Conservation (phyloP, 768 basidiomycete genomes). For the Kwoniella newhampshirensis region DNA sequence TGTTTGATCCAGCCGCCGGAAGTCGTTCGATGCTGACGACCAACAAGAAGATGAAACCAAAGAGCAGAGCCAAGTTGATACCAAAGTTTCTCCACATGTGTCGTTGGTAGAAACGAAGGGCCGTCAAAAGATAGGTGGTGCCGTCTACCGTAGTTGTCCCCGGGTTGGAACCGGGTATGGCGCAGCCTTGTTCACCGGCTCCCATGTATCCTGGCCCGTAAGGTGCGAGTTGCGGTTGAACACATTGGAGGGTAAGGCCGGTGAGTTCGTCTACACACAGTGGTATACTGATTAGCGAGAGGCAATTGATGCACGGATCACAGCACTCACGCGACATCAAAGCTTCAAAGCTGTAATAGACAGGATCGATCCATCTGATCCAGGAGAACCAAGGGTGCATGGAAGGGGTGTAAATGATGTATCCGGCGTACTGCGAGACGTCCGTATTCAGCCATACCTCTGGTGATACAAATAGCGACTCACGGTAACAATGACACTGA, state of each 20-base stretch:
- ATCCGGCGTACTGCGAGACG: conserved; percentile 26
- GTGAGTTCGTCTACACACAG: conserved; percentile 24
- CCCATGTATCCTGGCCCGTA: conserved; percentile 31
- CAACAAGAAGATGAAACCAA: conserved; percentile 45
- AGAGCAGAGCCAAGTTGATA: conserved; percentile 34
- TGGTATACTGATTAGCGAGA: conserved; percentile 2
- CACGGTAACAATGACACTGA: conserved; percentile 43
- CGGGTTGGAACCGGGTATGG: conserved; percentile 35
- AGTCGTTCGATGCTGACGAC: conserved; percentile 46
- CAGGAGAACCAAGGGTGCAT: conserved; percentile 52
- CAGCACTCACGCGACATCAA: conserved; percentile 28
- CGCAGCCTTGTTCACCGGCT: conserved; percentile 29
- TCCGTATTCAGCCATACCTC: not conserved
- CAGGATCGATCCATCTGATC: conserved; percentile 49
- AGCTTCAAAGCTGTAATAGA: conserved; percentile 48
- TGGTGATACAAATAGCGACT: conserved; percentile 4
- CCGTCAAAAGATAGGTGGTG: conserved; percentile 35
- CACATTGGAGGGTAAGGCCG: conserved; percentile 33
- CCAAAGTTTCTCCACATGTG: conserved; percentile 54
- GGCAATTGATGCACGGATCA: no score
- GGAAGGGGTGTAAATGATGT: conserved; percentile 42
- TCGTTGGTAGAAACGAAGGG: conserved; percentile 36
- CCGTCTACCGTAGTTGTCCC: conserved; percentile 33
- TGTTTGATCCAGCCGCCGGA: conserved; percentile 43
- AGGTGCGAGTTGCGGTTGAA: conserved; percentile 33